Evolutionary conservation across 208 protist genomes (phyloP).

Genomic region (Trichomonas vaginalis): DNA sequence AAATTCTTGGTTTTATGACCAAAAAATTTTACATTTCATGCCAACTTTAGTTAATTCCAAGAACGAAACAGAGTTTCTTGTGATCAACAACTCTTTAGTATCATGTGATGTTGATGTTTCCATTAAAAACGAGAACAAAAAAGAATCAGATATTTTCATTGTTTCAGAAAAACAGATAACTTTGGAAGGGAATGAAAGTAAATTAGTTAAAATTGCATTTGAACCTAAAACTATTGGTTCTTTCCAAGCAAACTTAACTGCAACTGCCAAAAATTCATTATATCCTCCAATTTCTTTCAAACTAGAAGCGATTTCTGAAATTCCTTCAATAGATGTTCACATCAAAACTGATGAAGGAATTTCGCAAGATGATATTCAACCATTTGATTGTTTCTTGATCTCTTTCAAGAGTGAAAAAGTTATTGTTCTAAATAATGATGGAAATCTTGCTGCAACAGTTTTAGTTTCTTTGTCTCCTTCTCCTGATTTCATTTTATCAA

Average conservation of each 20-base stretch:
- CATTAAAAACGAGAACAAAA: background rate
- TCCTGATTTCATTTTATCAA: background rate
- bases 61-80: background rate
- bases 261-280: background rate
- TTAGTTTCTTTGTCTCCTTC: background rate
- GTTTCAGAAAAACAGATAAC: background rate
- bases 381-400: background rate
- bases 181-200: background rate
- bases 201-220: background rate
- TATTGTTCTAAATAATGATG: background rate
- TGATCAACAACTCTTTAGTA: background rate
- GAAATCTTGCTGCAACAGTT: background rate
- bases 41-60: background rate
- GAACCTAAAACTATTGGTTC: background rate
- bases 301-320: background rate
- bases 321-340: background rate
- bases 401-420: background rate
- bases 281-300: background rate
- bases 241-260: background rate
- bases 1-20: background rate
- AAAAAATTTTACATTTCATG: background rate
- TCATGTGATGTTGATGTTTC: background rate
- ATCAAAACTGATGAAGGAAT: background rate
- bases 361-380: background rate
- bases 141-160: background rate